These are phyloP conservation scores for Aspergillus steynii DNA, from an alignment of 495 filamentous ascomycete species.

Conservation along the genomic window DNA sequence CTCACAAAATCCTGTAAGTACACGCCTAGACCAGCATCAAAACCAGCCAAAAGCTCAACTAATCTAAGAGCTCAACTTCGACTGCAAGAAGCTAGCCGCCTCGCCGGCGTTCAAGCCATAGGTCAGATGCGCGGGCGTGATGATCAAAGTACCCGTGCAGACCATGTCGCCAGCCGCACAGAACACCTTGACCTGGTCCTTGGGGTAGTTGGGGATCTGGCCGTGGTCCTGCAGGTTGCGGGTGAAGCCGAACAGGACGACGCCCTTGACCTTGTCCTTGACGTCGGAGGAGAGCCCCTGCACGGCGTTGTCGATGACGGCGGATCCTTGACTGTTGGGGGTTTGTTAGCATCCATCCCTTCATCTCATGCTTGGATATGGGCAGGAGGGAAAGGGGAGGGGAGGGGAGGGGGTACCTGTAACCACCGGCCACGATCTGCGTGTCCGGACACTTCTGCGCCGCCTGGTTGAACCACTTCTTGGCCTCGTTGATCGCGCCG, in stretches of 20 bases:
- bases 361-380: too few species aligned
- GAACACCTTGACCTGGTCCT: slow-evolving; percentile 44
- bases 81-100: slow-evolving; percentile 23
- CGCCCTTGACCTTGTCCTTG: slow-evolving; percentile 47
- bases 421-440: slow-evolving; percentile 57
- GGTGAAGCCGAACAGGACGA: slow-evolving; percentile 57
- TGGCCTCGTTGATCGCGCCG: slow-evolving; percentile 40
- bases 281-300: slow-evolving; percentile 36
- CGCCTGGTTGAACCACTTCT: slow-evolving; percentile 34
- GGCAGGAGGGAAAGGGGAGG: neutral
- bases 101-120: slow-evolving; percentile 33
- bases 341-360: neutral
- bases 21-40: too few species aligned
- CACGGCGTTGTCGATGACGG: slow-evolving; percentile 51
- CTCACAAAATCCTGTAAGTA: too few species aligned
- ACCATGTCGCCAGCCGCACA: slow-evolving; percentile 54
- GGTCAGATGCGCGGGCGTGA: slow-evolving; percentile 46
- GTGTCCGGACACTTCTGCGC: slow-evolving; percentile 51
- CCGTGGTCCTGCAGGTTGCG: slow-evolving; percentile 52
- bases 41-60: too few species aligned
- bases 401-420: slow-evolving; percentile 29
- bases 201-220: slow-evolving; percentile 47
- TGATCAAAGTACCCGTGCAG: slow-evolving; percentile 50
- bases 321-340: slow-evolving; percentile 53
- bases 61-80: slow-evolving; percentile 13